These are phyloP conservation scores for Periglandula ipomoeae DNA, from an alignment of 2,329 filamentous ascomycete species.

Conservation along the genomic window DNA sequence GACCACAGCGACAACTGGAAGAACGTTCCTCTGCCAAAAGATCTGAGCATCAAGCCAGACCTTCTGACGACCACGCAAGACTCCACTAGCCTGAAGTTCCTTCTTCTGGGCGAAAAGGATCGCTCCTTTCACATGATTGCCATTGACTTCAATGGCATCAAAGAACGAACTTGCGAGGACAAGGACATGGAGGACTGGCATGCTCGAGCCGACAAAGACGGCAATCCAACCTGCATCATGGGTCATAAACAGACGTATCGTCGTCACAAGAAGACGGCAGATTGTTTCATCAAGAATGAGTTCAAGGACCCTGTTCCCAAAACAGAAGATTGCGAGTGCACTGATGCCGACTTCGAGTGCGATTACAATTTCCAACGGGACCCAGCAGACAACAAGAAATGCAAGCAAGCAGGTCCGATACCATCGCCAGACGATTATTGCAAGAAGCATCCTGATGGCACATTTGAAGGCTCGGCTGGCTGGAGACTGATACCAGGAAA, in stretches of 20 bases:
- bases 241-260: constrained; percentile 84
- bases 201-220: constrained; percentile 71
- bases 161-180: constrained; percentile 69
- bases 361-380: constrained; percentile 79
- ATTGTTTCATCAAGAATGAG: constrained; percentile 81
- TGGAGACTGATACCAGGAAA: constrained; percentile 88
- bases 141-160: constrained; percentile 74
- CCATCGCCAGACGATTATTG: constrained; percentile 64
- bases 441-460: constrained; percentile 54
- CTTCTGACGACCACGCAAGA: constrained; percentile 83
- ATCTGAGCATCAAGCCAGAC: constrained; percentile 58
- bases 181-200: constrained; percentile 83
- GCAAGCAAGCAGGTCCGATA: constrained; percentile 54
- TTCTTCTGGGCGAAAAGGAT: constrained; percentile 59
- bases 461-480: constrained; percentile 77
- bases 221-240: constrained; percentile 84
- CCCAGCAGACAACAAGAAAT: constrained; percentile 56
- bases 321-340: constrained; percentile 71
- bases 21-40: constrained; percentile 55
- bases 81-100: constrained; percentile 85
- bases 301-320: constrained; percentile 70
- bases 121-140: constrained; percentile 57
- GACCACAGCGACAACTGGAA: constrained; percentile 86
- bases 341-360: constrained; percentile 83
- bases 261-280: constrained; percentile 75